Conservation (phyloP, 371 early-diverging fungal genomes). For the Lichtheimia ramosa region DNA sequence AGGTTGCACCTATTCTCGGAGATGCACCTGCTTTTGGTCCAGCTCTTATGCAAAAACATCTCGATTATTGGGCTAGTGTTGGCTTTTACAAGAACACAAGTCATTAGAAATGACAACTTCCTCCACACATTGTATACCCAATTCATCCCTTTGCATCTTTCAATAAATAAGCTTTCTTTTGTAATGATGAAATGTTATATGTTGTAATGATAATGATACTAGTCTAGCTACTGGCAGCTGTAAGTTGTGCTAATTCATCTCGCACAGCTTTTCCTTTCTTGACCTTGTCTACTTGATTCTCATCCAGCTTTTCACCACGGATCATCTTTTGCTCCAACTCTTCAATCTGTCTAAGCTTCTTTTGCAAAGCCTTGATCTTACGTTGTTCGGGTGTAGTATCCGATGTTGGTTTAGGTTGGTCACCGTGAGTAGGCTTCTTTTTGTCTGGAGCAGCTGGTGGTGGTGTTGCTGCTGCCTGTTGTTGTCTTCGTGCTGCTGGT, state of each 20-base stretch:
- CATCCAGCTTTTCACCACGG: conserved; percentile 80
- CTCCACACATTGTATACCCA: too few species aligned
- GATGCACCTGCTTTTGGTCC: conserved; percentile 10
- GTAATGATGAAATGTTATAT: too few species aligned
- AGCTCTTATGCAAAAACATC: conserved; percentile 9
- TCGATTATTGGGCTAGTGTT: conserved; percentile 8
- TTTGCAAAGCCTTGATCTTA: conserved; percentile 78
- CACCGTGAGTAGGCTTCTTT: conserved; percentile 13
- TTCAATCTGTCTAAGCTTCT: conserved; percentile 88
- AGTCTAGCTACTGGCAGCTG: background rate
- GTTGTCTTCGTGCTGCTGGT: conserved; percentile 32
- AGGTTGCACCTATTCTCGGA: conserved; percentile 1
- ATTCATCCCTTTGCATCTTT: too few species aligned
- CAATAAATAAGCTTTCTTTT: too few species aligned
- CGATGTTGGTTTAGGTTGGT: conserved; percentile 7
- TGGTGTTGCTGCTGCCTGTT: conserved; percentile 17
- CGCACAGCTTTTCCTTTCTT: conserved; percentile 29
- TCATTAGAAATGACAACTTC: too few species aligned
- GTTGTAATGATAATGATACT: too few species aligned
- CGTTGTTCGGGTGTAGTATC: conserved; percentile 18
- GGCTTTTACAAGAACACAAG: background rate
- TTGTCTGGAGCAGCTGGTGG: conserved; percentile 18
- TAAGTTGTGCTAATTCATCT: conserved; percentile 23
- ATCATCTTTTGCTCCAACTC: conserved; percentile 78
- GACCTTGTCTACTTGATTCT: conserved; percentile 32